Conservation (phyloP, 371 early-diverging fungal species). For the Actinomortierella ambigua region DNA sequence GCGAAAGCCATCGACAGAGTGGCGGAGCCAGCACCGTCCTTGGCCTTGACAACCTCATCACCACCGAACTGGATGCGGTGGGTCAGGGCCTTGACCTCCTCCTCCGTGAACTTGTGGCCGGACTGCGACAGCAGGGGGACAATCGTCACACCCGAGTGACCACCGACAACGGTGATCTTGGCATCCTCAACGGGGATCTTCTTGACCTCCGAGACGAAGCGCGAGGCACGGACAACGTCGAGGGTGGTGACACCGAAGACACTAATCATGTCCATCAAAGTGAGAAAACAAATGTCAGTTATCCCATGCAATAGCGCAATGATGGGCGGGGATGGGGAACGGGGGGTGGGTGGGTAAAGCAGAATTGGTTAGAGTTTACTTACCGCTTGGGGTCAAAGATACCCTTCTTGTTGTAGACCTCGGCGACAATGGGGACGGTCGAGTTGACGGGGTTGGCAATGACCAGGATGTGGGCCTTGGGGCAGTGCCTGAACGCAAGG, state of each 20-base stretch:
- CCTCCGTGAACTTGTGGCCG: conserved; percentile 83
- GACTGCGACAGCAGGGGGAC: conserved; percentile 94
- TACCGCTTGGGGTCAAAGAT: conserved; percentile 92
- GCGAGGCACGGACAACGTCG: conserved; percentile 97
- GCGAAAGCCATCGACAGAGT: conserved; percentile 99
- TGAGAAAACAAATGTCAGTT: no score
- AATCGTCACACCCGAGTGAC: conserved; percentile 99
- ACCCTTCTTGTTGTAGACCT: conserved; percentile 93
- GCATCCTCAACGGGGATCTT: conserved; percentile 72
- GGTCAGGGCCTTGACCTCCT: conserved; percentile 91
- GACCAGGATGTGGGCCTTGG: conserved; percentile 94
- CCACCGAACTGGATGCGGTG: conserved; percentile 99
- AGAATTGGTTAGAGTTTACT: neutral
- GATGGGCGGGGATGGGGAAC: no score
- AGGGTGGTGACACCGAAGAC: conserved; percentile 98
- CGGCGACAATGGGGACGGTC: conserved; percentile 98
- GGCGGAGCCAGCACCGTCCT: conserved; percentile 97
- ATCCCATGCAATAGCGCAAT: no score
- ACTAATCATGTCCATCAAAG: conserved; percentile 49
- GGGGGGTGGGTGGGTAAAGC: no score
- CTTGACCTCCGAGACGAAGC: conserved; percentile 91
- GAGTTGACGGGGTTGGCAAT: conserved; percentile 99
- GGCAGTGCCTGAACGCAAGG: conserved; percentile 74
- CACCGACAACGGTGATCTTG: conserved; percentile 95
- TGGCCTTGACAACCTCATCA: conserved; percentile 99